Base-by-base conservation (phyloP, 192 early-diverging fungal genomes). In the Jimgerdemannia lactiflua region DNA sequence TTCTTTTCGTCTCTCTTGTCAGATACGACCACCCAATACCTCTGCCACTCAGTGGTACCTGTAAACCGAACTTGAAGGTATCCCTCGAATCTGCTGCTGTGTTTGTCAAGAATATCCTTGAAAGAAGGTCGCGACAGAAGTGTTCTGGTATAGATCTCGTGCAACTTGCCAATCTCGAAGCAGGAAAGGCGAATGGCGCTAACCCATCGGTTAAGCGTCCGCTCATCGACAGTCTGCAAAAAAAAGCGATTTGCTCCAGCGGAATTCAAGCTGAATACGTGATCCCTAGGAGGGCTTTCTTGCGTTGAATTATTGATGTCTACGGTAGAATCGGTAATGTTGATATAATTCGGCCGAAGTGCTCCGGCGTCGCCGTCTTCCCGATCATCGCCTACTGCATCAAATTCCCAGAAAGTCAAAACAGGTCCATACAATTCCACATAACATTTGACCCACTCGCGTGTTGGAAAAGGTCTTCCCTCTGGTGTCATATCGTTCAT, bases 371-470 rank as follows among this genome's bases (percentile, higher is more conserved):
- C 70, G 64, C 8, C 17, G 3, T 71, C n/a, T 14, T 69, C 59
- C 41, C 42, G 39, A 20, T 54, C 74, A 4, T 64, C 66, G 4
- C 72, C 66, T 2, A 69, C 69, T n/a, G 76, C 19, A 17, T 79
- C 71, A 4, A 82, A 73, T 39, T 89, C 89, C 85, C 88, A 90
- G 44, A 95, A 85, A 70, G 87, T 81, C 69, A 95, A 81, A 19
- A 87, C 81, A 4, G 92, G 87, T 14, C 94, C 94, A 67, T 88
- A 79, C 64, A 93, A 79, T 84, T 95, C 94, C 4, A 89, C 91
- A 74, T 89, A 91, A 81, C 89, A 93, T 41, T 87, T 86, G 20
- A 87, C 87, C 94, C 94, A 95, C 66, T 88, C 84, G 76, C 87
- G 82, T 73, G 86, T 86, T 69, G 75, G 79, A 70, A 88, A 84